Evolutionary conservation across 2,329 filamentous ascomycete genomes (phyloP).

Genomic region (Aspergillus neoniger): DNA sequence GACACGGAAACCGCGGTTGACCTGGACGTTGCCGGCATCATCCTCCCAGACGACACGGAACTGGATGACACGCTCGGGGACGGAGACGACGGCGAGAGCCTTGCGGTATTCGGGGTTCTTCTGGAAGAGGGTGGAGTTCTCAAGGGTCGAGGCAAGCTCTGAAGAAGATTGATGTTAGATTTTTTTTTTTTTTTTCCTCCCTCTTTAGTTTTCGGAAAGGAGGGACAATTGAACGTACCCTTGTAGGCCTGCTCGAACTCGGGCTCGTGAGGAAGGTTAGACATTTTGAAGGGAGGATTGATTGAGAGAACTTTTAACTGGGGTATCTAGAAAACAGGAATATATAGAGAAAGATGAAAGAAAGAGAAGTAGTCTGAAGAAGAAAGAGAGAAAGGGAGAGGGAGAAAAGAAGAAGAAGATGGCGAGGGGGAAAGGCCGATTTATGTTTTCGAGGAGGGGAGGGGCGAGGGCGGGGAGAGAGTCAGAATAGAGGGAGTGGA

Average conservation of each 20-base stretch:
- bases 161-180: slow-evolving; percentile 12
- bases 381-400: slow-evolving; percentile 15
- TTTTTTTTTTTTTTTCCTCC: background rate
- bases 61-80: slow-evolving; percentile 94
- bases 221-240: slow-evolving; percentile 57
- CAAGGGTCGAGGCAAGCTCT: slow-evolving; percentile 95
- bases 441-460: slow-evolving; percentile 23
- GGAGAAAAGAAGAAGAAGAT: slow-evolving; percentile 6
- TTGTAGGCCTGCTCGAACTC: slow-evolving; percentile 99
- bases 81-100: slow-evolving; percentile 80
- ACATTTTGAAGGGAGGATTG: slow-evolving; percentile 58
- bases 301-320: slow-evolving; percentile 8
- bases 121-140: slow-evolving; percentile 89
- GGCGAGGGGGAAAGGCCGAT: slow-evolving; percentile 17
- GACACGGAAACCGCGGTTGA: slow-evolving; percentile 94
- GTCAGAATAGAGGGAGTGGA: slow-evolving; percentile 9
- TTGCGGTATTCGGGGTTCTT: slow-evolving; percentile 93
- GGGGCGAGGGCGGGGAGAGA: background rate
- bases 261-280: slow-evolving; percentile 82
- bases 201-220: background rate
- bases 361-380: slow-evolving; percentile 19
- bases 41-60: slow-evolving; percentile 98
- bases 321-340: slow-evolving; percentile 6
- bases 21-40: slow-evolving; percentile 79
- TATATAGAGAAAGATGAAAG: slow-evolving; percentile 17